Evolutionary conservation across 495 filamentous ascomycete genomes (phyloP).

Genomic region (Penicillium silybi): DNA sequence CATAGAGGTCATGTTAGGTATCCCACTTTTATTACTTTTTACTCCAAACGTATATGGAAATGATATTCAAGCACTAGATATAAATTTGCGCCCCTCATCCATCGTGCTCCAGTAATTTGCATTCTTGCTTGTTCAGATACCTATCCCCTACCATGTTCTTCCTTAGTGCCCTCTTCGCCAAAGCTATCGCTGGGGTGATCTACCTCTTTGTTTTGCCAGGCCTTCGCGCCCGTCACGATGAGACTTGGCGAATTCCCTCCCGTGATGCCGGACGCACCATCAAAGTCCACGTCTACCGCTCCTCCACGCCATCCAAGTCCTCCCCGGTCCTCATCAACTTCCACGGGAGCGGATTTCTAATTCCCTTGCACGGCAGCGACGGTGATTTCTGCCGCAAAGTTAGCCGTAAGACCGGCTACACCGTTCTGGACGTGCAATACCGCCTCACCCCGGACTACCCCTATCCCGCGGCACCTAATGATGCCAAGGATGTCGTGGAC

Average conservation of each 20-base stretch:
- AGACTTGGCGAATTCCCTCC: neutral
- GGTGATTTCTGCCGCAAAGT: conserved; percentile 24
- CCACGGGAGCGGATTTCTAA: conserved; percentile 25
- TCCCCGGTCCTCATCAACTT: conserved; percentile 27
- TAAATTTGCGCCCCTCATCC: no score
- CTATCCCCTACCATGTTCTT: no score
- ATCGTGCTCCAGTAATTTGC: no score
- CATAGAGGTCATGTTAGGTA: no score
- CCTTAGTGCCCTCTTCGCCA: no score
- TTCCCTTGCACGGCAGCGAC: conserved; percentile 26
- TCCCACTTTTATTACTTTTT: no score
- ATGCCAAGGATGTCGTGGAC: conserved; percentile 40
- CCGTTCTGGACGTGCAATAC: conserved; percentile 52
- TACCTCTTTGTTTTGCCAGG: no score
- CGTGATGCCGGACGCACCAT: neutral
- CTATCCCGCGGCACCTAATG: conserved; percentile 64
- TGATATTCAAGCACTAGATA: no score
- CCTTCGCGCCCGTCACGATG: no score
- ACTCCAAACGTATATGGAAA: no score
- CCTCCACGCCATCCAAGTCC: neutral
- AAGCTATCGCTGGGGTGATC: no score
- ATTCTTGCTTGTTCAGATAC: no score
- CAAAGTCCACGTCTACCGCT: neutral
- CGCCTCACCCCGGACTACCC: conserved; percentile 65
- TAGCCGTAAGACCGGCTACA: conserved; percentile 12